phyloP scores from a whole-genome alignment of 2,329 filamentous ascomycete species.

The Chaetothyriales sp. region DNA sequence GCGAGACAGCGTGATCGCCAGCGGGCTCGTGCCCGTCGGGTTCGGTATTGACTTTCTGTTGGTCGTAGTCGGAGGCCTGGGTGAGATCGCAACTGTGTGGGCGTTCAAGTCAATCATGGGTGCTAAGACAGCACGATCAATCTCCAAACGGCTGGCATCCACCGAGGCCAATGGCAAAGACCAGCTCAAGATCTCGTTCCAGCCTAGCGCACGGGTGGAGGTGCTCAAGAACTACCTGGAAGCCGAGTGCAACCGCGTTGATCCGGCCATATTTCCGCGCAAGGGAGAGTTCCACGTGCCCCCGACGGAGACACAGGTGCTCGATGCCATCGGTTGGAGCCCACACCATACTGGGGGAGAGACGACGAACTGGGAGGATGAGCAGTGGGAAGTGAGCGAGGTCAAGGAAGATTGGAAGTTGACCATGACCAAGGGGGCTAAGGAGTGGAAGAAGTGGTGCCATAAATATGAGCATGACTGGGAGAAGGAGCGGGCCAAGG shows the following conservation, averaged over 20 bases:
- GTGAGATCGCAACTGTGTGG: conserved; percentile 22
- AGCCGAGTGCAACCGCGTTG: conserved; percentile 24
- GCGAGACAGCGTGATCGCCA: conserved; percentile 29
- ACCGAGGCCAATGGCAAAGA: conserved; percentile 18
- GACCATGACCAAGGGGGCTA: conserved; percentile 26
- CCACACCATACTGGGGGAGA: conserved; percentile 20
- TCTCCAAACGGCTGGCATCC: conserved; percentile 25
- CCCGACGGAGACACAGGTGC: conserved; percentile 22
- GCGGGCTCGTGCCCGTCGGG: conserved; percentile 26
- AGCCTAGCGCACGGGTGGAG: conserved; percentile 23
- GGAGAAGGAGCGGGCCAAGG: conserved; percentile 27
- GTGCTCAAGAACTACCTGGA: conserved; percentile 26
- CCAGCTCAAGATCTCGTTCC: conserved; percentile 24
- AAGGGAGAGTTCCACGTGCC: conserved; percentile 12
- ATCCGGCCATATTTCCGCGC: conserved; percentile 23
- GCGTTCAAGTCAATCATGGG: conserved; percentile 23
- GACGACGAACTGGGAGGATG: conserved; percentile 29
- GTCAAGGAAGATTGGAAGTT: conserved; percentile 28
- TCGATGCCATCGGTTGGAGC: conserved; percentile 31
- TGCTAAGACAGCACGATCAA: conserved; percentile 26
- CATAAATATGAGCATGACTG: conserved; percentile 25
- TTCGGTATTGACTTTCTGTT: conserved; percentile 13
- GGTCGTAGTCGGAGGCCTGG: conserved; percentile 19
- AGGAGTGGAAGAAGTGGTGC: conserved; percentile 29
- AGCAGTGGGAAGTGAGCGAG: conserved; percentile 28